These are phyloP conservation scores for Podochytrium sp. DNA, from an alignment of 192 early-diverging fungal genomes.

Conservation along the genomic window DNA sequence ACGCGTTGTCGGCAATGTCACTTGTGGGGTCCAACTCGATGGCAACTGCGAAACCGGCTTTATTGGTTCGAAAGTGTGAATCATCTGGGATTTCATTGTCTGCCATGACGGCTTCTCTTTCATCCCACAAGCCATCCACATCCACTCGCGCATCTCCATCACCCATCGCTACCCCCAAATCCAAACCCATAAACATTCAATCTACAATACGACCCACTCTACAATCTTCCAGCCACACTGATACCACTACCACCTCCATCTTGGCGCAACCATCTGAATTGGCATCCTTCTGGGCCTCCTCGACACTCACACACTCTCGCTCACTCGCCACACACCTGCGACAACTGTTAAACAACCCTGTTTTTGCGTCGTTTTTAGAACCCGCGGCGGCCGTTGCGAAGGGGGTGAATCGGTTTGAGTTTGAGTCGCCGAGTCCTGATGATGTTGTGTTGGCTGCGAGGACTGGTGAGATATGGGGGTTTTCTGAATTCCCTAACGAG, in stretches of 20 bases:
- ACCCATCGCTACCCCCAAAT: too few species aligned
- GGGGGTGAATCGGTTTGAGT: slow-evolving; percentile 52
- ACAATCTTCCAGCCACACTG: too few species aligned
- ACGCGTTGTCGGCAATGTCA: slow-evolving; percentile 21
- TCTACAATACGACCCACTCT: too few species aligned
- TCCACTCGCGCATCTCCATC: too few species aligned
- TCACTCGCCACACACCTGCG: neutral
- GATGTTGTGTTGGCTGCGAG: slow-evolving; percentile 73
- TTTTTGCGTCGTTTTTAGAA: slow-evolving; percentile 32
- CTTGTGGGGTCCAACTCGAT: neutral
- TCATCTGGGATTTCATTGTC: neutral
- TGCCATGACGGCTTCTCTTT: neutral
- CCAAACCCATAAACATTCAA: too few species aligned
- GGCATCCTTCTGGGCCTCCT: neutral
- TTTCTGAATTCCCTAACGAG: slow-evolving; percentile 42
- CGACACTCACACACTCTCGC: neutral
- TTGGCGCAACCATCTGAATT: slow-evolving; percentile 6
- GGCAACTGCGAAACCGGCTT: neutral
- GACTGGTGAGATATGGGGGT: slow-evolving; percentile 37
- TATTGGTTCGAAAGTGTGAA: slow-evolving; percentile 3
- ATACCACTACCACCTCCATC: neutral
- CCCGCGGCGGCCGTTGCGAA: neutral
- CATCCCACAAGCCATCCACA: too few species aligned
- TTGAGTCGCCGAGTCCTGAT: slow-evolving; percentile 84
- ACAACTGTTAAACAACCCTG: neutral